Evolutionary conservation across 140 eudicot genomes (phyloP), one percentile per base, ranked within the genome.

Genomic region (Flaveria floridana): DNA sequence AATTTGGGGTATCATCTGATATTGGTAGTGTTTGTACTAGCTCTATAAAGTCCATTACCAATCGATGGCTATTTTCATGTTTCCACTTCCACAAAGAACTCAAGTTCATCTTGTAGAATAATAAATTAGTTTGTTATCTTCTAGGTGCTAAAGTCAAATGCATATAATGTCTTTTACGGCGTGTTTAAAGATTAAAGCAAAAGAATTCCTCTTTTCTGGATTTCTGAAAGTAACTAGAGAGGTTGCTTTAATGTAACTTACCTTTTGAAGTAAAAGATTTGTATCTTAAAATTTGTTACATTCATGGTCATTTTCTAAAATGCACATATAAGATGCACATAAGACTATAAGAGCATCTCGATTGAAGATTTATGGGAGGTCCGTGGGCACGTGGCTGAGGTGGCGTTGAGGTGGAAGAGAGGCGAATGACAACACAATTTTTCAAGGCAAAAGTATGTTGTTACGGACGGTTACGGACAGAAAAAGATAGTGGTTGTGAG

Each of bases 21-120:
- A 55, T 41, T 68, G 75, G 23, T 68, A 14, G 61, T 19, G 50
- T 41, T 16, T 37, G 81, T 77, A 77, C 75, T 76, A 13, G 23
- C 80, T 55, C 48, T 67, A 14, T 41, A 25, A 23, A 8, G 44
- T 71, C 30, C 64, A 44, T 41, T 58, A 73, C 68, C 74, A 52
- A 39, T 67, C 20, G 55, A 41, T 66, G 21, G 46, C 58, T 47
- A 15, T 48, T 7, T 46, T 62, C 62, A 74, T 44, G 68, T 61
- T 25, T 46, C 70, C 57, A 61, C 47, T 59, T 73, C 42, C 70
- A 50, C 15, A 13, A n/a, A 44, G 9, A 14, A 66, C 34, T 51
- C 53, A 18, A 34, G 14, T 44, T 19, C 56, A 72, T 56, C 4
- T 56, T 11, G 66, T 30, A 18, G 65, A 55, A 34, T 18, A 46